phyloP scores from a whole-genome alignment of 192 early-diverging fungal genomes.

The Coemansia sp. region DNA sequence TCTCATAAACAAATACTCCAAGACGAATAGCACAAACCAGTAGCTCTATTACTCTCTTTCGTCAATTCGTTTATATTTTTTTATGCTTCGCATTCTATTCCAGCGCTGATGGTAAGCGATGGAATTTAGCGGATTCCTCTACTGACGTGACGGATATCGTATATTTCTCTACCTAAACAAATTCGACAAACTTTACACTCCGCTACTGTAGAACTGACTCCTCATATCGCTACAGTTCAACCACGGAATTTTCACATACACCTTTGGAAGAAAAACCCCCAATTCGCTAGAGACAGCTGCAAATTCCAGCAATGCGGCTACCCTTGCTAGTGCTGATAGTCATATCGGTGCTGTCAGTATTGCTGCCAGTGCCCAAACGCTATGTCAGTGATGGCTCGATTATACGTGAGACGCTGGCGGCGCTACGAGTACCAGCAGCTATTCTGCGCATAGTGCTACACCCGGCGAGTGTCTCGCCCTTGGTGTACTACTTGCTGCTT shows the following conservation, averaged over 20 bases:
- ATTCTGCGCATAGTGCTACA: constrained; percentile 24
- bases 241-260: neutral
- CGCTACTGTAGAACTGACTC: neutral
- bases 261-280: neutral
- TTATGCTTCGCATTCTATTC: neutral
- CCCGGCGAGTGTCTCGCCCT: constrained; percentile 27
- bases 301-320: constrained; percentile 28
- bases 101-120: neutral
- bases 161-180: neutral
- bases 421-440: constrained; percentile 19
- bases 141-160: neutral
- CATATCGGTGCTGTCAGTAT: constrained; percentile 27
- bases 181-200: neutral
- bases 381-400: constrained; percentile 32
- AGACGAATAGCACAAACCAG: neutral
- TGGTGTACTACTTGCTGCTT: constrained; percentile 28
- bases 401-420: constrained; percentile 21
- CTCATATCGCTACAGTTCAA: neutral
- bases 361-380: constrained; percentile 34
- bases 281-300: neutral
- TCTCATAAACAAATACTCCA: neutral
- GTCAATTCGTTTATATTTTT: neutral
- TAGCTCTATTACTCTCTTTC: neutral
- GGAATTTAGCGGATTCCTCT: neutral
- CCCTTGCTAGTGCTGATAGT: constrained; percentile 30